Conservation (phyloP, 1,284 basidiomycete species). For the Cerioporus squamosus region DNA sequence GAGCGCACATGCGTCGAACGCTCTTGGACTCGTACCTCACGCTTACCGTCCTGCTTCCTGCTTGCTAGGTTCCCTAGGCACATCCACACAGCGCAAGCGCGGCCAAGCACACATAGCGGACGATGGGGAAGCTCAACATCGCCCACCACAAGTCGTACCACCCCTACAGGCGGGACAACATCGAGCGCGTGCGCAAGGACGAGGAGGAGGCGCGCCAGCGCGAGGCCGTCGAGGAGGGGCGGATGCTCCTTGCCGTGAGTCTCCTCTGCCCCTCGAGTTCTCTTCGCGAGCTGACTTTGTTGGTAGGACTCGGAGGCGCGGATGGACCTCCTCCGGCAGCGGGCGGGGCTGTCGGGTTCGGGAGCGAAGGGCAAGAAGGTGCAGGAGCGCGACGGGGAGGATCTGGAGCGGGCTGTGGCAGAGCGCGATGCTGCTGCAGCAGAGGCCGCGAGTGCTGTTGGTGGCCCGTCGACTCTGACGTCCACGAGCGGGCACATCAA, state of each 20-base stretch:
- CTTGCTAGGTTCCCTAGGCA: neutral
- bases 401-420: neutral
- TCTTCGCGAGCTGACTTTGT: neutral
- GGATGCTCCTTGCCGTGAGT: constrained; percentile 72
- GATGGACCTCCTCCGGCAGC: constrained; percentile 66
- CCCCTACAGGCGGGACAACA: constrained; percentile 83
- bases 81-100: neutral
- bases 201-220: constrained; percentile 77
- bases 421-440: too few relatives aligned
- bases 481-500: constrained; percentile 66
- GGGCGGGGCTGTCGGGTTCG: constrained; percentile 45
- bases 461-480: constrained; percentile 45
- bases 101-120: neutral
- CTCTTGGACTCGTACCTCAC: too few relatives aligned
- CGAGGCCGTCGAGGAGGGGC: constrained; percentile 70
- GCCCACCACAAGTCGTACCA: constrained; percentile 92
- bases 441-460: constrained; percentile 13
- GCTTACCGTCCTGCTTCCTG: neutral
- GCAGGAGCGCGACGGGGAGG: constrained; percentile 42
- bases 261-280: neutral
- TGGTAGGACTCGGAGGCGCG: constrained; percentile 78
- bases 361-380: constrained; percentile 33
- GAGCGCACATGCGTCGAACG: neutral
- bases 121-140: constrained; percentile 83
- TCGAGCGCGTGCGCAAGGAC: constrained; percentile 77